phyloP scores from a whole-genome alignment of 177 flowering plant genomes.

The Vitis hybrid region DNA sequence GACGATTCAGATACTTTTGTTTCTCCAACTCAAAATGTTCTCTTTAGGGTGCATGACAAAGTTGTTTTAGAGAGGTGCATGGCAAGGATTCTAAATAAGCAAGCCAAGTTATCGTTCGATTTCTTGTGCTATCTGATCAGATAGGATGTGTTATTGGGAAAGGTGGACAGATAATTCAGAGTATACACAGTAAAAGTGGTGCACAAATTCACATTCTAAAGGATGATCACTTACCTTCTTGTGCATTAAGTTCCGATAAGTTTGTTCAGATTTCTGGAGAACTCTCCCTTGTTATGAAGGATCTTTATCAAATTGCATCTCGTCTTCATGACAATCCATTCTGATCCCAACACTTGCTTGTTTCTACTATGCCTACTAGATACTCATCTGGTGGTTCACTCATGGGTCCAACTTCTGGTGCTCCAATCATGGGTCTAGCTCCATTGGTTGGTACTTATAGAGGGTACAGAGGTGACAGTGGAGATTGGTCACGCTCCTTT shows the following conservation, averaged over 20 bases:
- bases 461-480: too few relatives aligned
- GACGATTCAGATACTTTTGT: conserved; percentile 48
- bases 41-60: conserved; percentile 81
- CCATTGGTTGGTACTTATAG: too few relatives aligned
- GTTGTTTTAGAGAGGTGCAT: conserved; percentile 67
- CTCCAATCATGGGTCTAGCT: conserved; percentile 57
- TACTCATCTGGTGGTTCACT: conserved; percentile 61
- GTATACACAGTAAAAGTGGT: conserved; percentile 80
- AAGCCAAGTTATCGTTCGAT: conserved; percentile 59
- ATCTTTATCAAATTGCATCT: conserved; percentile 67
- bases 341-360: conserved; percentile 79
- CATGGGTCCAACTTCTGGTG: conserved; percentile 59
- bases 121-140: conserved; percentile 52
- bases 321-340: conserved; percentile 93
- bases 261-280: too few relatives aligned
- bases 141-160: conserved; percentile 72
- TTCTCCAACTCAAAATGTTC: conserved; percentile 92
- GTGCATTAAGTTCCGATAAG: too few relatives aligned
- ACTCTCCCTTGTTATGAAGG: conserved; percentile 52
- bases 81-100: conserved; percentile 56
- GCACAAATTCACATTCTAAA: conserved; percentile 90
- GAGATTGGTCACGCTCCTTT: too few relatives aligned
- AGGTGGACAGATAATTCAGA: conserved; percentile 92
- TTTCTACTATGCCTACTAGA: conserved; percentile 45
- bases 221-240: conserved; percentile 30